Evolutionary conservation across 106 monocot genomes (phyloP), one percentile per base, ranked within the genome.

Genomic region (Vanilla planifolia): DNA sequence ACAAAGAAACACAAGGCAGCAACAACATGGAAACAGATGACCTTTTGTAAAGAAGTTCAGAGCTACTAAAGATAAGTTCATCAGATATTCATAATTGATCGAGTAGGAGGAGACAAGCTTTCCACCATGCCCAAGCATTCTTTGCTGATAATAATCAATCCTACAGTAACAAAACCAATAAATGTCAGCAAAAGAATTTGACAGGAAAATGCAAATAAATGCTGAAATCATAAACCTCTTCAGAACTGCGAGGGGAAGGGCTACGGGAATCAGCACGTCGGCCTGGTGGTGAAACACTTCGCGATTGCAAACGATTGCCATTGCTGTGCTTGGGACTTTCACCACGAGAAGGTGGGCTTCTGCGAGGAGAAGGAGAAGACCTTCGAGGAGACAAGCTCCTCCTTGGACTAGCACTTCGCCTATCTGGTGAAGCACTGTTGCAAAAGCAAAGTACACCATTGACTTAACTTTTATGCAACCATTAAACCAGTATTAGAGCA

Each of bases 221-320:
- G 2, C 21, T 28, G 25, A 35, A 9, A 55, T 27, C 20, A 53
- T 20, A 43, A 29, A 77, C 75, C 78, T 75, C 52, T 51, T 74
- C 68, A 40, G 60, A 66, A 66, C 60, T 71, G 25, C 22, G 71
- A 21, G 65, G 61, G 23, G 85, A 63, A 20, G 47, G 62, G 34
- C 73, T 77, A 28, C 66, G 73, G 24, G 76, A 80, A 59, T 30
- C 55, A 28, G 43, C 66, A 68, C 48, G 73, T 0, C 61, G 60
- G n/a, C 53, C 71, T 39, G 32, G 55, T 3, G 83, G 83, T 26
- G 83, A 78, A 63, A 37, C 71, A 60, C 78, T 78, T 62, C 28
- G 65, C 51, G 86, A 79, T 48, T 46, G 41, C 36, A 77, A 71
- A 32, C 59, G 61, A n/a, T 50, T 52, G 16, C 15, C 51, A 66